Evolutionary conservation across 1,284 basidiomycete species (phyloP), one percentile per base, ranked within the genome.

Genomic region (Afroboletus lepidellus): DNA sequence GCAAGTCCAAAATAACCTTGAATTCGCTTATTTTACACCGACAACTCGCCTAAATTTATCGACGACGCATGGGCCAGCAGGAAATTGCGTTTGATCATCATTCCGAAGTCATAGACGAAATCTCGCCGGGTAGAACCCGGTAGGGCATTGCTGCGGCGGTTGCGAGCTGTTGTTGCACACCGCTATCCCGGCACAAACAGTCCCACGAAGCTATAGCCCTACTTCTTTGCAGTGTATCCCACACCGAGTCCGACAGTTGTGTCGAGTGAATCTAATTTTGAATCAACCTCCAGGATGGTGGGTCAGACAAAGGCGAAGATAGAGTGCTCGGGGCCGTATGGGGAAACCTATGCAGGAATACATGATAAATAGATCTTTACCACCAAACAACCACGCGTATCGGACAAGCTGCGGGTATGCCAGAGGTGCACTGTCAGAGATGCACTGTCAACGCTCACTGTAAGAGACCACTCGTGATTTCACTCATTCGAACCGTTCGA

Each of bases 401-500:
- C 53, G 43, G 53, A 48, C 30, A 57, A 57, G 29, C 21, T 12
- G 13, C 9, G 3, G 2, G 24, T 29, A 11, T 29, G 20, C 21
- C 24, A n/a, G 12, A 6, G 13, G 20, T 9, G 8, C 25, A 21
- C 15, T 29, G 20, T 24, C 24, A n/a, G 12, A 6, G 13, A n/a
- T 9, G 8, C 25, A 21, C 21, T 0, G 37, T 21, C 25, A 32
- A 16, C 36, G 16, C 32, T 25, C 2, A 8, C 23, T 13, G 30
- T 18, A 16, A 16, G 2, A 30, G 20, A 18, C 25, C 27, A 37
- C 20, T 21, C 8, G 25, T 13, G 24, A 36, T 36, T 29, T 33
- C 34, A 18, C 32, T 50, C 48, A 69, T 45, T 63, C 57, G 34
- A 63, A 56, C 21, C 56, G 57, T 43, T 69, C 72, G 29, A 76